phyloP scores from a whole-genome alignment of 768 basidiomycete species.

The Suillus subalutaceus region DNA sequence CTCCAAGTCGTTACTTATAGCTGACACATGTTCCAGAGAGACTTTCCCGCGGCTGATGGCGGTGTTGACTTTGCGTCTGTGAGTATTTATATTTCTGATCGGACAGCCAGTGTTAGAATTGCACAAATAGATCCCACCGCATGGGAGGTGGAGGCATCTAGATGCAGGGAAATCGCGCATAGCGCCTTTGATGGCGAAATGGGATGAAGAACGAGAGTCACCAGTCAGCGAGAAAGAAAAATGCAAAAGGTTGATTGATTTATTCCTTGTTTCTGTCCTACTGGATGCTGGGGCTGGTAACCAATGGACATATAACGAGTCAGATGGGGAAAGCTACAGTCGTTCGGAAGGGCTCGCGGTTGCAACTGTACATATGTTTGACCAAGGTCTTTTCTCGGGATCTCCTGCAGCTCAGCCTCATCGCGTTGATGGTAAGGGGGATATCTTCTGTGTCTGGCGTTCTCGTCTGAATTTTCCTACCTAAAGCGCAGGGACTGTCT shows the following conservation, averaged over 20 bases:
- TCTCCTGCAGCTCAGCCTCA: conserved; percentile 54
- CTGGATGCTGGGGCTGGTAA: conserved; percentile 94
- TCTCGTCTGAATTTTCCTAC: background rate
- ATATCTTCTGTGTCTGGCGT: background rate
- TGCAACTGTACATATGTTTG: conserved; percentile 90
- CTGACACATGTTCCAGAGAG: conserved; percentile 54
- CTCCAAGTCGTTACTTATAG: conserved; percentile 12
- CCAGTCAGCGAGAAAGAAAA: conserved; percentile 58
- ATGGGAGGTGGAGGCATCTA: conserved; percentile 90
- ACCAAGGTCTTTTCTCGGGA: conserved; percentile 79
- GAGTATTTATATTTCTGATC: conserved; percentile 27
- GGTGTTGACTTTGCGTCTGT: conserved; percentile 67
- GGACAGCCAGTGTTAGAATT: conserved; percentile 6
- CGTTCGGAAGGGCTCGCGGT: conserved; percentile 87
- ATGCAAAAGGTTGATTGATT: conserved; percentile 79
- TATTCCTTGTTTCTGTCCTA: conserved; percentile 88
- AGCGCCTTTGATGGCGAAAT: conserved; percentile 56
- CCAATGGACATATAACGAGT: conserved; percentile 76
- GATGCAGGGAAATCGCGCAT: conserved; percentile 71
- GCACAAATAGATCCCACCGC: conserved; percentile 72
- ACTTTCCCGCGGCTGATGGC: conserved; percentile 46
- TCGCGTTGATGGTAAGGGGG: conserved; percentile 72
- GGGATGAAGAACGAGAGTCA: conserved; percentile 45
- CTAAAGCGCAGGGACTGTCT: conserved; percentile 69
- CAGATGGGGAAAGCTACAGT: conserved; percentile 51